phyloP scores from a whole-genome alignment of 169 alveolate species.

The Eimeria necatrix region DNA sequence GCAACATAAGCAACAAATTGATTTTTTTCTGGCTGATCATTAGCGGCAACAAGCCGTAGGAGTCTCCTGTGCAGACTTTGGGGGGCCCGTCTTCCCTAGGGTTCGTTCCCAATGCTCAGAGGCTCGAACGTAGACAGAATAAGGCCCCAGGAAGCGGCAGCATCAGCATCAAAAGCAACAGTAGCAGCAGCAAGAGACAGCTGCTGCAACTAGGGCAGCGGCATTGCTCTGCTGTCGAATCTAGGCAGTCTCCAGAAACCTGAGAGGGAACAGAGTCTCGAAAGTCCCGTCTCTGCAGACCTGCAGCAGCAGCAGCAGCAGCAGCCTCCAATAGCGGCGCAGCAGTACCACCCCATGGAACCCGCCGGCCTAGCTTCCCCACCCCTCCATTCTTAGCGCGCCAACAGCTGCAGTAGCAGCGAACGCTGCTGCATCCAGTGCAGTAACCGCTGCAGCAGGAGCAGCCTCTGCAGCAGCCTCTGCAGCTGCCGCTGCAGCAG shows the following conservation, averaged over 20 bases:
- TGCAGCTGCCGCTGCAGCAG: conserved; percentile 1
- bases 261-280: no score
- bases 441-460: not conserved
- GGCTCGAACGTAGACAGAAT: not conserved
- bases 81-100: not conserved
- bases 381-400: not conserved
- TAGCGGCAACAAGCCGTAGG: not conserved
- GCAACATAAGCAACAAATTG: not conserved
- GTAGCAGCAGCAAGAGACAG: not conserved
- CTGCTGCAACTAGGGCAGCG: not conserved
- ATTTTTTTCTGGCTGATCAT: not conserved
- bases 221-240: not conserved
- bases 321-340: not conserved
- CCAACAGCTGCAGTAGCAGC: not conserved
- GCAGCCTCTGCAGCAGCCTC: not conserved
- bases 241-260: no score
- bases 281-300: not conserved
- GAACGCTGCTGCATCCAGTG: not conserved
- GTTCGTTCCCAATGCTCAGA: conserved; percentile 34
- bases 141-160: not conserved
- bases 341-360: not conserved
- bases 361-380: not conserved
- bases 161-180: not conserved
- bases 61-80: no score
- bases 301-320: conserved; percentile 12